Evolutionary conservation across 2,329 filamentous ascomycete species (phyloP), one percentile per base, ranked within the genome.

Genomic region (Plectosphaerella cucumerina): DNA sequence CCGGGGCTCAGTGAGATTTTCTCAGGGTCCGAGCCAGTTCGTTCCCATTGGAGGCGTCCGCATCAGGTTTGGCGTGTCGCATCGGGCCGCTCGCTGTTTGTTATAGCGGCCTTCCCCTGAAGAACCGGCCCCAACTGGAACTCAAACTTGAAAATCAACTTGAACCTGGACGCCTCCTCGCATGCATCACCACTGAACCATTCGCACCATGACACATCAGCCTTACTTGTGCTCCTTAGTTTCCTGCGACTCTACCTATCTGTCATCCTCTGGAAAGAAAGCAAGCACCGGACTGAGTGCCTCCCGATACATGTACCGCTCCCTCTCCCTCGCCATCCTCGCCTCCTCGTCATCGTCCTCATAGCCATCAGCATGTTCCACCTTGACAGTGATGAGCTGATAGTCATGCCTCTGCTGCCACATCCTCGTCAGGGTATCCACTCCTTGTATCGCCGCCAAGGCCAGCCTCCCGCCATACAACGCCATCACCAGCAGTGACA

Each of bases 271-370:
- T 17, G 52, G 52, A 12, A 53, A 53, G 17, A 51, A 51, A 1
- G 49, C 52, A 35, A 53, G 49, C 18, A 53, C 52, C 8, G 49
- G 52, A 23, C 49, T 53, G 4, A 53, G 26, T 9, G 49, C 49
- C 15, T 49, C 49, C 2, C 34, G 26, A 5, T 51, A 51, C 17
- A 53, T 15, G 10, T 43, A 31, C 6, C 42, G 33, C 20, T 48
- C 42, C 20, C 17, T 47, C 11, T 44, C 49, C 5, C 18, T 49
- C 20, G 20, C 41, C 18, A 17, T 51, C 52, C 17, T 37, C 49
- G 3, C 6, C n/a, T 18, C 18, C 39, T 42, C 17, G 5, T 17
- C n/a, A 6, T 21, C 18, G 22, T 37, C n/a, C n/a, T n/a, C 26
- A 4, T 51, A 34, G 10, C 48, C 46, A 1, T 51, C 31, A n/a